These are phyloP conservation scores for Fusarium phyllophilum DNA, from an alignment of 2,329 filamentous ascomycete species.

Conservation along the genomic window DNA sequence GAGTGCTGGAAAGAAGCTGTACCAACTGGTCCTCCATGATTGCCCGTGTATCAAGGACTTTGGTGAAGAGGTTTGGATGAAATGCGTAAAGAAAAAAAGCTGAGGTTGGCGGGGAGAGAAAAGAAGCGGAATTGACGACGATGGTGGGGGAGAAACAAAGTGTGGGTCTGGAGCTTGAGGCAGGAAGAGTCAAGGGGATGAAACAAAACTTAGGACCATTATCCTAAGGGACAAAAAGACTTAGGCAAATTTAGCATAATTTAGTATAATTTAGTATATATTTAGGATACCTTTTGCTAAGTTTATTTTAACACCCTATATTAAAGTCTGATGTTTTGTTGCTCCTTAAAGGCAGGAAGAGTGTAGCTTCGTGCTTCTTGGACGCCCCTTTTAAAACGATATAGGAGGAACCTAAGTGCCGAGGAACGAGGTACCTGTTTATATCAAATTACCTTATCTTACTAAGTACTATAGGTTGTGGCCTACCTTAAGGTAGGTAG, in stretches of 20 bases:
- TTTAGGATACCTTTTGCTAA: no score
- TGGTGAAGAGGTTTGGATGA: slow-evolving; percentile 11
- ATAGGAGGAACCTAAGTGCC: no score
- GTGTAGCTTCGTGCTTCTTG: no score
- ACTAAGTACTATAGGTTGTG: no score
- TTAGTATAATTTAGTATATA: not conserved
- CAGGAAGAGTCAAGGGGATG: not conserved
- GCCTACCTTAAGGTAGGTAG: no score
- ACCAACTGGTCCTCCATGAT: slow-evolving; percentile 93
- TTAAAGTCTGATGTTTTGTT: no score
- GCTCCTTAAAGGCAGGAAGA: no score
- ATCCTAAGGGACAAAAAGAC: not conserved
- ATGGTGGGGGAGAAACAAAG: slow-evolving; percentile 39
- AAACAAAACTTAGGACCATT: not conserved
- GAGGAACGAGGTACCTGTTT: no score
- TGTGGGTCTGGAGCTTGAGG: slow-evolving; percentile 25
- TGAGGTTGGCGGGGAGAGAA: slow-evolving; percentile 41
- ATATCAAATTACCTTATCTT: no score
- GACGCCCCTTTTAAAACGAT: no score
- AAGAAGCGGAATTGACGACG: slow-evolving; percentile 34
- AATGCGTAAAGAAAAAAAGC: slow-evolving; percentile 23
- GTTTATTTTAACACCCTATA: no score
- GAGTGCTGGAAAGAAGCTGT: slow-evolving; percentile 86
- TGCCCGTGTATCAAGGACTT: slow-evolving; percentile 27
- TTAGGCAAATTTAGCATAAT: not conserved